Conservation (phyloP, 352 stramenopile genomes). For the Globisporangium alternatum region DNA sequence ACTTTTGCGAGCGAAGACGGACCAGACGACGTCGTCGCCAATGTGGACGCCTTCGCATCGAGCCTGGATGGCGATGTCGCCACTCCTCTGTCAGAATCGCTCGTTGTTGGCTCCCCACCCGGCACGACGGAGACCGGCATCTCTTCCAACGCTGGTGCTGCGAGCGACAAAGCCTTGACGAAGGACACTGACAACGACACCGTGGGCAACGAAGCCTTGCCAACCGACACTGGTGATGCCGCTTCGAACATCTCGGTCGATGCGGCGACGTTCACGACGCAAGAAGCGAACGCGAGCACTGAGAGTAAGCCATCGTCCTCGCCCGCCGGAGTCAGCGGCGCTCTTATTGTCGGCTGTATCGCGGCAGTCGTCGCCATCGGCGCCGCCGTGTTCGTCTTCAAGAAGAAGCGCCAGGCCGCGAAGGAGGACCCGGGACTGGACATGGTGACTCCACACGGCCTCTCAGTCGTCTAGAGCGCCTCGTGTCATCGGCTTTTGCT, state of each 20-base stretch:
- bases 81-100: background rate
- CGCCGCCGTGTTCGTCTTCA: constrained; percentile 2
- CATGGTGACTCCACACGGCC: background rate
- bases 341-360: background rate
- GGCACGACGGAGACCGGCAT: background rate
- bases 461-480: constrained; percentile 3
- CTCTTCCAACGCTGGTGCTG: background rate
- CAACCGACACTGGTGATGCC: background rate
- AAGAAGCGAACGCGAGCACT: background rate
- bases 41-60: constrained; percentile 1
- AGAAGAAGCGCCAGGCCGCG: background rate
- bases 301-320: background rate
- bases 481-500: background rate
- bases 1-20: background rate
- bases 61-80: background rate
- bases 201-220: too few species aligned
- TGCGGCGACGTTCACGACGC: background rate
- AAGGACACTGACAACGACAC: background rate
- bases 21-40: background rate
- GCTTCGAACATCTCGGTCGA: background rate
- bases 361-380: constrained; percentile 4
- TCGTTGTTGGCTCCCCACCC: background rate
- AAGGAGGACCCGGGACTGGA: constrained; percentile 1
- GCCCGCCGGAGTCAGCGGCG: background rate
- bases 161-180: background rate